Conservation (phyloP, 805 yeast genomes). For the Lachancea kluyveri region DNA sequence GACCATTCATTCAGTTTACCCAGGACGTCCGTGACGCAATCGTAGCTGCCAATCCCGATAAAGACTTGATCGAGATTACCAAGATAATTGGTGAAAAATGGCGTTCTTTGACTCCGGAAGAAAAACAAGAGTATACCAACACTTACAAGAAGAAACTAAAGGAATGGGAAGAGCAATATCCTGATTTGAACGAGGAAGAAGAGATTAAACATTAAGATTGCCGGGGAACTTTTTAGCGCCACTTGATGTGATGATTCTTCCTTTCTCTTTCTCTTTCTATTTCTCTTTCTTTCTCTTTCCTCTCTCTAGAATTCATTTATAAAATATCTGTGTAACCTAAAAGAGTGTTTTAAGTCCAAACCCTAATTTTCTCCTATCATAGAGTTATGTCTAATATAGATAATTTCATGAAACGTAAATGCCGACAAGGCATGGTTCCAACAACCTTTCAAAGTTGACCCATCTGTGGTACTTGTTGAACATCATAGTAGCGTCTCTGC, state of each 20-base stretch:
- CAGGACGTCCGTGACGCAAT: conserved; percentile 31
- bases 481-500: conserved; percentile 70
- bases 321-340: no score
- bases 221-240: no score
- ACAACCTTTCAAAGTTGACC: conserved; percentile 83
- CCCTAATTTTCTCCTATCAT: no score
- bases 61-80: conserved; percentile 30
- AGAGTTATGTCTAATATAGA: no score
- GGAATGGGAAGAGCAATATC: conserved; percentile 35
- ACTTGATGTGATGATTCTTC: conserved; percentile 1
- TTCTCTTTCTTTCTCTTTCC: background rate
- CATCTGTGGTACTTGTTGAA: conserved; percentile 69
- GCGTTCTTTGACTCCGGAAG: conserved; percentile 25
- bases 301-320: no score
- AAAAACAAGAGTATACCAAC: conserved; percentile 29
- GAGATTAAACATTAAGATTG: no score
- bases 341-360: no score
- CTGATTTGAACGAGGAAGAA: no score
- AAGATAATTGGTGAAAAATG: conserved; percentile 30
- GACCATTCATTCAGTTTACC: conserved; percentile 32
- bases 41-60: conserved; percentile 29
- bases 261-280: conserved; percentile 2
- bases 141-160: conserved; percentile 32
- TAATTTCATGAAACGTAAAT: conserved; percentile 27
- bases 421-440: conserved; percentile 77